Percentiles rank a stretch among this genome's conserved stretches.
Evolutionary conservation across 2,329 filamentous ascomycete genomes (phyloP).

Genomic region (Fusarium sp.): DNA sequence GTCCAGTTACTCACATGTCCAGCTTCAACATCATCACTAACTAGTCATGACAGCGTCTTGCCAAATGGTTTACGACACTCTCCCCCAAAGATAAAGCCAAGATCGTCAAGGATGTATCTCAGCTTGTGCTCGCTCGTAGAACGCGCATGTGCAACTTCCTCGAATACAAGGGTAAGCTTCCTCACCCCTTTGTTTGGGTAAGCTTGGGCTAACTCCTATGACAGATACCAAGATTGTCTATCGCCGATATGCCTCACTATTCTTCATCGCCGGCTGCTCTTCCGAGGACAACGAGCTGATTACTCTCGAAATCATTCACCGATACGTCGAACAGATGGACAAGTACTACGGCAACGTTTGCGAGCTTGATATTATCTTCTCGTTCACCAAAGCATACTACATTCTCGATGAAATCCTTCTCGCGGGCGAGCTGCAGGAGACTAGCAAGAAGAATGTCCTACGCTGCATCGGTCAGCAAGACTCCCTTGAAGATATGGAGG

Average conservation of each 20-base stretch:
- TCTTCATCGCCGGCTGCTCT: conserved; percentile 98
- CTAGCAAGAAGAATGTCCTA: conserved; percentile 98
- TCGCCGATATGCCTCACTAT: conserved; percentile 97
- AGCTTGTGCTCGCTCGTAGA: conserved; percentile 93
- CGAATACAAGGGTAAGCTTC: conserved; percentile 90
- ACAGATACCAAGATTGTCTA: conserved; percentile 98
- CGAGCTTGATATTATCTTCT: conserved; percentile 99
- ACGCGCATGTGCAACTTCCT: conserved; percentile 99
- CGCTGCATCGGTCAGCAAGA: conserved; percentile 97
- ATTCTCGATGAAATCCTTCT: conserved; percentile 97
- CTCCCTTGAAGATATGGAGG: conserved; percentile 99
- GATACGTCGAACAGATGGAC: conserved; percentile 99
- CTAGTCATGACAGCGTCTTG: conserved; percentile 79
- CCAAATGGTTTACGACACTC: conserved; percentile 99
- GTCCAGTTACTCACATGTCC: conserved; percentile 58
- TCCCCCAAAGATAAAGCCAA: conserved; percentile 99
- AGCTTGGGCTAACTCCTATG: conserved; percentile 19
- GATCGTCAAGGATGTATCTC: conserved; percentile 99
- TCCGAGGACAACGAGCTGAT: conserved; percentile 99
- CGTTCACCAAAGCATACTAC: conserved; percentile 99
- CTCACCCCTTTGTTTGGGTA: conserved; percentile 17
- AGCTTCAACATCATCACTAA: conserved; percentile 39
- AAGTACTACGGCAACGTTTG: conserved; percentile 99
- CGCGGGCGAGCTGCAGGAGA: conserved; percentile 97
- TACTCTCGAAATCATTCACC: conserved; percentile 97